Evolutionary conservation across 1,139 yeast species (phyloP), one percentile per base, ranked within the genome.

Genomic region (Scheffersomyces lignicola): DNA sequence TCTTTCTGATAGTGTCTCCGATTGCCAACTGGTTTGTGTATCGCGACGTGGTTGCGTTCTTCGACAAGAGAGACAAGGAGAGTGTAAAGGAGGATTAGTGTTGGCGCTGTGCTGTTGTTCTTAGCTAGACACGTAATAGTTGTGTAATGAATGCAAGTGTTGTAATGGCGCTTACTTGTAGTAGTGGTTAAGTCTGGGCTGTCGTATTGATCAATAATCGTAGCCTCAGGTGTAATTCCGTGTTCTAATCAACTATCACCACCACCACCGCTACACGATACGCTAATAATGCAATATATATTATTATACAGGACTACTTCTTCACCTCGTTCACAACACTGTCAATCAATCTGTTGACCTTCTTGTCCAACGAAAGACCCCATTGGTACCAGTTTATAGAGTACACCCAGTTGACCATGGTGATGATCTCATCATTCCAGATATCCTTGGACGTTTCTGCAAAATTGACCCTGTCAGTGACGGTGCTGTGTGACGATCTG

Each of bases 361-460:
- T 57, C 39, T 56, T 55, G 45, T 72, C 76, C 11, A 66, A 57
- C 17, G 63, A 55, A 18, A 62, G 48, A 0, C 76, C 71, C 47
- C 60, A 51, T 38, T 62, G 61, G 46, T 70, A 71, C 76, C 80
- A 70, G 52, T 74, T 69, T 34, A 78, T 62, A 16, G 78, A 58
- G 51, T 80, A 81, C 4, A 78, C 45, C 80, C 87, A 83, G 47
- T 80, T 80, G 17, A 81, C 88, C 45, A 76, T 73, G 32, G 66
- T 70, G 43, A 83, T 71, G 35, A 87, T 74, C 54, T 85, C 94
- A 35, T 77, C 80, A 51, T 87, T 83, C 96, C 96, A 87, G 31
- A 86, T 69, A 51, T 87, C 95, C 49, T 82, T 85, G 43, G 76
- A 68, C 0, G 90, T 81, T 56, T 87, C 92, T 8, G 51, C 51